These are phyloP conservation scores for Pilatotrama ljubarskyi DNA, from an alignment of 768 basidiomycete genomes.

Conservation along the genomic window DNA sequence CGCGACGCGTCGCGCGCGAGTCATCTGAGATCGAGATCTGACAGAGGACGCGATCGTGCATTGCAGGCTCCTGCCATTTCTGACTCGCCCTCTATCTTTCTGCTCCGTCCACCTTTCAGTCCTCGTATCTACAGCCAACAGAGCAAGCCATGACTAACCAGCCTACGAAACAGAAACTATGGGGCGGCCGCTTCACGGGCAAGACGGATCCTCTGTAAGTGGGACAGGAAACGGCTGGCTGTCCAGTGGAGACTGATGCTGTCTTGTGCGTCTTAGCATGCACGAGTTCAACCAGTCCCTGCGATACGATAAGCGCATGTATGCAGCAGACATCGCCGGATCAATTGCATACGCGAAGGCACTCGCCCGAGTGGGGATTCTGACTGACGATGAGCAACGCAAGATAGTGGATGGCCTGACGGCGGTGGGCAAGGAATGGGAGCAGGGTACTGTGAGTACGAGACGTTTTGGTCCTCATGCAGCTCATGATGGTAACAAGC, in stretches of 20 bases:
- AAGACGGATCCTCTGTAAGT: slow-evolving; percentile 84
- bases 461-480: not conserved
- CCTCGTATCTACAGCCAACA: not conserved
- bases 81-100: slow-evolving; percentile 37
- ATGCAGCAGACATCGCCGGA: slow-evolving; percentile 86
- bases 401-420: slow-evolving; percentile 75
- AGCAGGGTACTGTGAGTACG: slow-evolving; percentile 56
- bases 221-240: not conserved
- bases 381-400: slow-evolving; percentile 72
- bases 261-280: slow-evolving; percentile 46
- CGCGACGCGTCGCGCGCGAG: slow-evolving; percentile 9
- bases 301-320: slow-evolving; percentile 93
- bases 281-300: slow-evolving; percentile 97
- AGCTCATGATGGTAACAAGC: not conserved
- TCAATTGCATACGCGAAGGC: slow-evolving; percentile 97
- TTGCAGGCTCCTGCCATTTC: not conserved
- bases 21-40: slow-evolving; percentile 6
- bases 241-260: slow-evolving; percentile 21
- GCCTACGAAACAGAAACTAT: slow-evolving; percentile 34
- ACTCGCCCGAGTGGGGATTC: slow-evolving; percentile 74
- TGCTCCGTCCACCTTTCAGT: not conserved
- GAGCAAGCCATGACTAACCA: slow-evolving; percentile 21
- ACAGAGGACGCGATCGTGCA: not conserved
- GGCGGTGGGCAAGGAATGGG: slow-evolving; percentile 85
- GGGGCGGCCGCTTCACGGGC: slow-evolving; percentile 68